A percentile compares a stretch with the other conserved stretches of the same genome.
These are phyloP conservation scores for Annulohypoxylon nitens DNA, from an alignment of 495 filamentous ascomycete species.

Conservation along the genomic window DNA sequence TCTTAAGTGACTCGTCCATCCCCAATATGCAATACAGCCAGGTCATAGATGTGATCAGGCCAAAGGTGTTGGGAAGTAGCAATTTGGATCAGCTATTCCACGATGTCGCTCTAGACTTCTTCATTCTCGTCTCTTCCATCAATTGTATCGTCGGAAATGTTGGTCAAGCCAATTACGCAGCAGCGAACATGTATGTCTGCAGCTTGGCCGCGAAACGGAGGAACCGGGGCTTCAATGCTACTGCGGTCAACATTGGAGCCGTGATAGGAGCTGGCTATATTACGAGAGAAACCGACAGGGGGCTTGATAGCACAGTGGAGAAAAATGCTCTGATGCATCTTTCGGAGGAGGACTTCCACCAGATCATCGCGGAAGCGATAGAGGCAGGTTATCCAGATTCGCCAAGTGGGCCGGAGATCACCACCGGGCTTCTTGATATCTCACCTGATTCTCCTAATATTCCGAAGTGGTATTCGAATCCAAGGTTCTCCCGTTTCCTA, in stretches of 20 bases:
- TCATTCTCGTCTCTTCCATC: conserved; percentile 57
- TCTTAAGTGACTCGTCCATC: conserved; percentile 53
- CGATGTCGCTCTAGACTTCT: conserved; percentile 57
- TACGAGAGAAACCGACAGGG: not conserved
- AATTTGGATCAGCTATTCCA: conserved; percentile 55
- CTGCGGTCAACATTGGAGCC: conserved; percentile 57
- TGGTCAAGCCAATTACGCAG: conserved; percentile 65
- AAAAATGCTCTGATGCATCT: not conserved
- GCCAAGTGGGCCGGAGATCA: not conserved
- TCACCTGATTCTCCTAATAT: not conserved
- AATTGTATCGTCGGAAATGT: conserved; percentile 53
- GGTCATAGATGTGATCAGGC: conserved; percentile 44
- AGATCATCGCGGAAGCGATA: not conserved
- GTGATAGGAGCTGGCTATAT: conserved; percentile 63
- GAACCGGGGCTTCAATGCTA: conserved; percentile 47
- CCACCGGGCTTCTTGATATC: not conserved
- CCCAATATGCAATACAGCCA: conserved; percentile 49
- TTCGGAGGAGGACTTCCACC: not conserved
- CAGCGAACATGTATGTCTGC: conserved; percentile 64
- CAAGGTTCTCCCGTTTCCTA: not conserved
- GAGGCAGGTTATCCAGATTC: not conserved
- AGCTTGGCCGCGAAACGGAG: conserved; percentile 52
- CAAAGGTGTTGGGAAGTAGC: conserved; percentile 54
- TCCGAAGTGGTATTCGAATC: not conserved
- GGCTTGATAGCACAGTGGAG: not conserved